phyloP scores from a whole-genome alignment of 2,329 filamentous ascomycete species.

The Pseudogymnoascus sp. region DNA sequence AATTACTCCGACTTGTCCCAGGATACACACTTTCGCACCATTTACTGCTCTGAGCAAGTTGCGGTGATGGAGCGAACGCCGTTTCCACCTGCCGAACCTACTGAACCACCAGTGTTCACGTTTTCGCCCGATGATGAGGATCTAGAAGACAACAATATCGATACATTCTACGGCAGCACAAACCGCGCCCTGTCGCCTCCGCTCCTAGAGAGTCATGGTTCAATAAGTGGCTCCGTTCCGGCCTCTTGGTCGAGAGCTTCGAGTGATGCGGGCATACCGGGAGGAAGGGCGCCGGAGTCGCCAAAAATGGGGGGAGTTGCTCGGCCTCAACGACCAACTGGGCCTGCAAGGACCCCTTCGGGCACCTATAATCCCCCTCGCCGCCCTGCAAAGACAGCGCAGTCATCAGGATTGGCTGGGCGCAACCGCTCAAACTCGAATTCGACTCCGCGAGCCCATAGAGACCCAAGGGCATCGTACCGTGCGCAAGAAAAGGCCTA shows the following conservation, averaged over 20 bases:
- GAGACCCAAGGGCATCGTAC: slow-evolving; percentile 67
- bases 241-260: slow-evolving; percentile 35
- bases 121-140: slow-evolving; percentile 1
- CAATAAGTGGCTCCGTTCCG: slow-evolving; percentile 24
- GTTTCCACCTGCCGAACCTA: slow-evolving; percentile 2
- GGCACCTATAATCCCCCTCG: slow-evolving; percentile 67
- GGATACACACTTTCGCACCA: not conserved
- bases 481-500: slow-evolving; percentile 90
- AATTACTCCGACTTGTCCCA: not conserved
- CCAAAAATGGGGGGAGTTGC: slow-evolving; percentile 40
- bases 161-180: slow-evolving; percentile 12
- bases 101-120: slow-evolving; percentile 4
- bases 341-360: slow-evolving; percentile 65
- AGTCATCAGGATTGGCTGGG: slow-evolving; percentile 36
- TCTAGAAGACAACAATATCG: not conserved
- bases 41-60: not conserved
- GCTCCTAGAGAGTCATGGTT: slow-evolving; percentile 21
- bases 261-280: slow-evolving; percentile 28
- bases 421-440: slow-evolving; percentile 50
- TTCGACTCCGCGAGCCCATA: slow-evolving; percentile 28
- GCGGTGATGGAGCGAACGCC: slow-evolving; percentile 5
- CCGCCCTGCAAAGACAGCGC: slow-evolving; percentile 41
- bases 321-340: slow-evolving; percentile 60
- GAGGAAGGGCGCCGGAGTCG: slow-evolving; percentile 17
- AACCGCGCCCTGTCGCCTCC: slow-evolving; percentile 19